Evolutionary conservation across 345 rosid species (phyloP).

Genomic region (Murraya paniculata): DNA sequence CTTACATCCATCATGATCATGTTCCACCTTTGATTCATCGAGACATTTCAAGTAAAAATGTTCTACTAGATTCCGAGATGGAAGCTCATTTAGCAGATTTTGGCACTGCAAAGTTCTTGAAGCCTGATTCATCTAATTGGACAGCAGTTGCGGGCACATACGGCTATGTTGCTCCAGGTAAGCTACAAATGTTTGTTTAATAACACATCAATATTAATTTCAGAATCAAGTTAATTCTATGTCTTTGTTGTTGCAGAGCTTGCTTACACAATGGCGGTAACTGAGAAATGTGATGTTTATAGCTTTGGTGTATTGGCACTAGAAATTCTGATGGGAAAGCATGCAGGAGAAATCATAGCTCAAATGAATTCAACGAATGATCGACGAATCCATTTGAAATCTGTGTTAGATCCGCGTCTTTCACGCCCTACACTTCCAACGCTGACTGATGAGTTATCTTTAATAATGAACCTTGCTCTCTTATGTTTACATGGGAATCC

Average conservation of each 20-base stretch:
- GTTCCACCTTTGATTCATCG: slow-evolving; percentile 24
- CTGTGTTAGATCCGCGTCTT: slow-evolving; percentile 12
- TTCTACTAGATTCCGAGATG: slow-evolving; percentile 18
- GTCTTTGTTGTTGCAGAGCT: not conserved
- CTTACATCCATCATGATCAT: slow-evolving; percentile 14
- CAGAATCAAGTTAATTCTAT: not conserved
- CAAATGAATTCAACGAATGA: slow-evolving; percentile 1
- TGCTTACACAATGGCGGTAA: slow-evolving; percentile 8
- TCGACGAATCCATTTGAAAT: slow-evolving; percentile 8
- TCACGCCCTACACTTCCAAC: not conserved
- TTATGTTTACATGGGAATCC: slow-evolving; percentile 11
- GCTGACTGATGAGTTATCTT: not conserved
- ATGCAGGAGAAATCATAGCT: slow-evolving; percentile 3
- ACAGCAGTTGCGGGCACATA: slow-evolving; percentile 5
- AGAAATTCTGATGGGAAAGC: slow-evolving; percentile 7
- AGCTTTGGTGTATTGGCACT: slow-evolving; percentile 14
- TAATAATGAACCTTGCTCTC: not conserved
- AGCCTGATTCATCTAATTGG: slow-evolving; percentile 10
- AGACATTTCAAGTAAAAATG: slow-evolving; percentile 16
- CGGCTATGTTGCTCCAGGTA: slow-evolving; percentile 13
- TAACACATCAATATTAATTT: not conserved
- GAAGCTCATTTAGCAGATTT: slow-evolving; percentile 21
- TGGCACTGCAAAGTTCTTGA: slow-evolving; percentile 13
- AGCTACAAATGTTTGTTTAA: no score
- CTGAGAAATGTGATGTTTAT: slow-evolving; percentile 5